Evolutionary conservation across 192 early-diverging fungal species (phyloP).

Genomic region (Powellomyces hirtus): DNA sequence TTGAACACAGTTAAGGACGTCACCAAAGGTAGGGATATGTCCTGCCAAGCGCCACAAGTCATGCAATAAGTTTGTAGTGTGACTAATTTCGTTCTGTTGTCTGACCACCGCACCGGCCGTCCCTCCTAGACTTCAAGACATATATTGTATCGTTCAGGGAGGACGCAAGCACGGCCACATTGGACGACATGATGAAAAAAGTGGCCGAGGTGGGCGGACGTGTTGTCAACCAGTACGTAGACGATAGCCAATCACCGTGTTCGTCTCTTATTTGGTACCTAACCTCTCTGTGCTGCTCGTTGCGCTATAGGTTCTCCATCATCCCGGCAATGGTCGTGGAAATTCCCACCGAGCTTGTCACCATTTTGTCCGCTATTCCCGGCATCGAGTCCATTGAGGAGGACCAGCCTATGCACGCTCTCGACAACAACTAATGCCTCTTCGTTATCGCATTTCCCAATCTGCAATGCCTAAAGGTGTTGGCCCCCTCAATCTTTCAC

Average conservation of each 20-base stretch:
- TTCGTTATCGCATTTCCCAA: too few relatives aligned
- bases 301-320: slow-evolving; percentile 14
- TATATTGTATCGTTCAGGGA: slow-evolving; percentile 21
- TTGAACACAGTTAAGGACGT: too few relatives aligned
- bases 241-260: neutral
- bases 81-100: too few relatives aligned
- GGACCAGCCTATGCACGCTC: slow-evolving; percentile 14
- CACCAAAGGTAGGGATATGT: too few relatives aligned
- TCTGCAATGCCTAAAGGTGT: too few relatives aligned
- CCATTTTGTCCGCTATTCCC: slow-evolving; percentile 2
- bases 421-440: too few relatives aligned
- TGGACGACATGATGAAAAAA: slow-evolving; percentile 16
- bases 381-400: slow-evolving; percentile 17
- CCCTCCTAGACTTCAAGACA: slow-evolving; percentile 8
- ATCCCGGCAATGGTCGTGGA: slow-evolving; percentile 22
- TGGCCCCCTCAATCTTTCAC: too few relatives aligned
- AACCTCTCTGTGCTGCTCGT: too few relatives aligned
- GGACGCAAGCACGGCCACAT: neutral
- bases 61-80: too few relatives aligned
- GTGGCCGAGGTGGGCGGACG: slow-evolving; percentile 10
- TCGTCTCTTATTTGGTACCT: too few relatives aligned
- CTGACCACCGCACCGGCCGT: too few relatives aligned
- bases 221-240: slow-evolving; percentile 12
- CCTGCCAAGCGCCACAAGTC: too few relatives aligned
- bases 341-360: slow-evolving; percentile 12